Percentiles rank a stretch among this genome's conserved stretches.
These are phyloP conservation scores for Trichoderma simmonsii DNA, from an alignment of 2,329 filamentous ascomycete genomes.

Conservation along the genomic window DNA sequence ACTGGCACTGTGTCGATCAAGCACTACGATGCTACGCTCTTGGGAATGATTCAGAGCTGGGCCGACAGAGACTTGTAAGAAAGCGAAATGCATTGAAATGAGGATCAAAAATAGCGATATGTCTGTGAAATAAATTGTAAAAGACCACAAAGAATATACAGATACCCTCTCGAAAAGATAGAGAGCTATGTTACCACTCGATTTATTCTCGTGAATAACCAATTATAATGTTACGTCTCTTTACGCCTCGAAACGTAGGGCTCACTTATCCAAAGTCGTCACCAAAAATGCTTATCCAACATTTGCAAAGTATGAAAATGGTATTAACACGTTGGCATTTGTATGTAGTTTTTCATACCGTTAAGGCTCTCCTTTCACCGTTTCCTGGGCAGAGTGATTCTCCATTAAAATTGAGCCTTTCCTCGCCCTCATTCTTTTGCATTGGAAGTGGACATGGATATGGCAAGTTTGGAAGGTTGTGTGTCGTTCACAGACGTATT, in stretches of 20 bases:
- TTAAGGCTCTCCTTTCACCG: neutral
- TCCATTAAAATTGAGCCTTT: neutral
- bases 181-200: neutral
- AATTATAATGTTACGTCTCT: neutral
- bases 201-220: neutral
- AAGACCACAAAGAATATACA: neutral
- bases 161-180: neutral
- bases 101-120: neutral
- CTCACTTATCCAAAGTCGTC: neutral
- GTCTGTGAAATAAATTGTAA: neutral
- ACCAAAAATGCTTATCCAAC: neutral
- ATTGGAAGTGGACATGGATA: neutral
- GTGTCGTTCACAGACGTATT: slow-evolving; percentile 32
- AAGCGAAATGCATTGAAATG: neutral
- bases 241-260: neutral
- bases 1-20: slow-evolving; percentile 71
- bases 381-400: neutral
- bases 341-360: neutral
- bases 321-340: neutral
- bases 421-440: neutral
- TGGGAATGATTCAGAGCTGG: slow-evolving; percentile 83
- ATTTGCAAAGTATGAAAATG: neutral
- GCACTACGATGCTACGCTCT: slow-evolving; percentile 79
- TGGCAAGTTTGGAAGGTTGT: neutral
- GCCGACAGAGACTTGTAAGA: slow-evolving; percentile 56